Evolutionary conservation across 2,329 filamentous ascomycete species (phyloP).

Genomic region (Trichothecium sympodiale): DNA sequence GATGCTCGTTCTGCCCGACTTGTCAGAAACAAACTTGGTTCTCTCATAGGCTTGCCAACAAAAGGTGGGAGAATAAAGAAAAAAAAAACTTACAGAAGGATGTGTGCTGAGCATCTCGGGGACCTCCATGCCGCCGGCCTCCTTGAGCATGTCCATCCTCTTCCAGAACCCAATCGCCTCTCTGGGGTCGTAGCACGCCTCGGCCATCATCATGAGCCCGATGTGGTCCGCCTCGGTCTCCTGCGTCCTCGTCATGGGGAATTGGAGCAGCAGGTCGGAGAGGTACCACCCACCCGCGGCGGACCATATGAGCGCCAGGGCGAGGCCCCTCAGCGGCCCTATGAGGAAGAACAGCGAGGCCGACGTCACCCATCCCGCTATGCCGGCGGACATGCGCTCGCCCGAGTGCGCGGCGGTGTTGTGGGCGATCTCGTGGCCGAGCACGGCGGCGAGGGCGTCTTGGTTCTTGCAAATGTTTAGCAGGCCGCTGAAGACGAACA

Average conservation of each 20-base stretch:
- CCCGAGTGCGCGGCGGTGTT: constrained; percentile 57
- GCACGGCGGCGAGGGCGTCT: constrained; percentile 60
- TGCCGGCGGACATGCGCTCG: constrained; percentile 47
- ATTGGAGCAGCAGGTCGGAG: constrained; percentile 51
- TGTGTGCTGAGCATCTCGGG: constrained; percentile 70
- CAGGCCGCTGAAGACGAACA: constrained; percentile 69
- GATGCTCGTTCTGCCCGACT: constrained; percentile 39
- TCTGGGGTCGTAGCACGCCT: constrained; percentile 64
- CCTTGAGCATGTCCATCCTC: constrained; percentile 46
- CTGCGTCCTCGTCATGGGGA: constrained; percentile 59
- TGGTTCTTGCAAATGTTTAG: constrained; percentile 56
- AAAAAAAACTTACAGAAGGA: constrained; percentile 46
- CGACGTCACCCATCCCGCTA: constrained; percentile 40
- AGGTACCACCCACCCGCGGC: constrained; percentile 33
- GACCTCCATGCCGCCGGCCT: constrained; percentile 31
- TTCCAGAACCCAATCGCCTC: constrained; percentile 57
- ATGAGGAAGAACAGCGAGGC: constrained; percentile 38
- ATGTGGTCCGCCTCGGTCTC: constrained; percentile 74
- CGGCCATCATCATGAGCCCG: constrained; percentile 72
- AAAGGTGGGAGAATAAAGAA: constrained; percentile 8
- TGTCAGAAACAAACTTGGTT: not conserved
- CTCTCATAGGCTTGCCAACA: not conserved
- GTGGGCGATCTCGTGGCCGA: constrained; percentile 74
- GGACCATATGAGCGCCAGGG: constrained; percentile 26
- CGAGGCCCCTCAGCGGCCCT: constrained; percentile 28